Base-by-base conservation (phyloP, 1,284 basidiomycete species). In the Cutaneotrichosporon sp. region DNA sequence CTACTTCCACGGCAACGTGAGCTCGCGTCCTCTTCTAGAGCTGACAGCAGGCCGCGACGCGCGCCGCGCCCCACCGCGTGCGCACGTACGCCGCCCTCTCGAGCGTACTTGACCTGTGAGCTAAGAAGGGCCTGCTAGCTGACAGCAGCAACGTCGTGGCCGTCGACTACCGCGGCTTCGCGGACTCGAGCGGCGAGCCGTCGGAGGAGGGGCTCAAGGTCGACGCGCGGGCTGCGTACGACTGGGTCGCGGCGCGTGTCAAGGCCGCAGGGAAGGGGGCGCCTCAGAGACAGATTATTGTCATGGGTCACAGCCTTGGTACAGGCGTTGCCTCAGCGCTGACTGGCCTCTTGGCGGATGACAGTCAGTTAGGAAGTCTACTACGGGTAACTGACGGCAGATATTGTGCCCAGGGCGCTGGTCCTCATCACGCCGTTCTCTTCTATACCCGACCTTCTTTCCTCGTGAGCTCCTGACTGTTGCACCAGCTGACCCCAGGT, bases 161-260 rank as follows among this genome's bases (percentile, higher is more conserved):
- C 0, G 86, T 92, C 49, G 94, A 97, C 78, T 95, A 95, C 74
- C 86, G 92, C n/a, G 95, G 95, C 0, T 98, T 90, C 70, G 95
- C 83, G 0, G 93, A 98, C 73, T 94, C 91, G 59, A 84, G 85
- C 0, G 92, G 93, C 1, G 77, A 75, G 1, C 94, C 94, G 0
- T 86, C 84, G 11, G 89, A 95, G 74, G 76, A 79, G 14, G 95
- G 94, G 0, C 80, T 97, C 0, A 76, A 86, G 0, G 78, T 78
- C 4, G 95, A 98, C 72, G 92, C 91, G 1, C 82, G 86, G 27
- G 84, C 91, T 0, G 90, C 88, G 0, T 97, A 87, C 84, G 85
- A 91, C 68, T 95, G 89, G 87, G 79, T 92, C 6, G 74, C 87
- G 7, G 24, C 42, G 14, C 54, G 38, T 47, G 31, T 62, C 34